Conservation (phyloP, 768 basidiomycete genomes). For the Pulveroboletus sp. region DNA sequence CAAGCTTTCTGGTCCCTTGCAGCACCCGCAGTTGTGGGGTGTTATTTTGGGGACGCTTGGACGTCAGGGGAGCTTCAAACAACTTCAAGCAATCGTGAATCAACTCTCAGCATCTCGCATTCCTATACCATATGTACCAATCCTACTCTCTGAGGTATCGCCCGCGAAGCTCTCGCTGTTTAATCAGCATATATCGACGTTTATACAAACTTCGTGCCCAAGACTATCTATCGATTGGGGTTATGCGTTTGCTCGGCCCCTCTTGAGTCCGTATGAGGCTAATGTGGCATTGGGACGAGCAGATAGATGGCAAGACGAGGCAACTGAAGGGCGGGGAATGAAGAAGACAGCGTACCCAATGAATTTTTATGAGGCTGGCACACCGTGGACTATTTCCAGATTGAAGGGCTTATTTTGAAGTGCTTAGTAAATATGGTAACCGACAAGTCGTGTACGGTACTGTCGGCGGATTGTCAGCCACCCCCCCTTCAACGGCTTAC, state of each 20-base stretch:
- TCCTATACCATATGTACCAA: conserved; percentile 75
- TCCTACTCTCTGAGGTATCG: conserved; percentile 94
- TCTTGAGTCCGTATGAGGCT: conserved; percentile 92
- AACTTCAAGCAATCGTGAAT: conserved; percentile 78
- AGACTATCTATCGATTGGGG: conserved; percentile 98
- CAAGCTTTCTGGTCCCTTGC: conserved; percentile 7
- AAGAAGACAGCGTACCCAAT: conserved; percentile 66
- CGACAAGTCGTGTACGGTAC: background rate
- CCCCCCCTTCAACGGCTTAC: background rate
- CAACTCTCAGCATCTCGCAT: conserved; percentile 54
- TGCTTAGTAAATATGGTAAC: background rate
- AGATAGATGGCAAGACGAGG: conserved; percentile 60
- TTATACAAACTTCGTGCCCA: conserved; percentile 96
- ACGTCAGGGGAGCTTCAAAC: conserved; percentile 87
- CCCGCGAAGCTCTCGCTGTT: conserved; percentile 90
- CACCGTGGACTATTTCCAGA: conserved; percentile 70
- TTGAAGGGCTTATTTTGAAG: conserved; percentile 45
- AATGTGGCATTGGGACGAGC: conserved; percentile 69
- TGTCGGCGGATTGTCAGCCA: too few relatives aligned
- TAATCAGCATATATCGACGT: conserved; percentile 74
- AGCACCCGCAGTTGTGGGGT: conserved; percentile 60
- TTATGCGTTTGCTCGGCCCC: conserved; percentile 85
- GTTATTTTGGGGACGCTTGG: conserved; percentile 93
- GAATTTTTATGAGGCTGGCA: conserved; percentile 90
- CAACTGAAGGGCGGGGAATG: conserved; percentile 14